Evolutionary conservation across 768 basidiomycete species (phyloP).

Genomic region (Crepidotus variabilis): DNA sequence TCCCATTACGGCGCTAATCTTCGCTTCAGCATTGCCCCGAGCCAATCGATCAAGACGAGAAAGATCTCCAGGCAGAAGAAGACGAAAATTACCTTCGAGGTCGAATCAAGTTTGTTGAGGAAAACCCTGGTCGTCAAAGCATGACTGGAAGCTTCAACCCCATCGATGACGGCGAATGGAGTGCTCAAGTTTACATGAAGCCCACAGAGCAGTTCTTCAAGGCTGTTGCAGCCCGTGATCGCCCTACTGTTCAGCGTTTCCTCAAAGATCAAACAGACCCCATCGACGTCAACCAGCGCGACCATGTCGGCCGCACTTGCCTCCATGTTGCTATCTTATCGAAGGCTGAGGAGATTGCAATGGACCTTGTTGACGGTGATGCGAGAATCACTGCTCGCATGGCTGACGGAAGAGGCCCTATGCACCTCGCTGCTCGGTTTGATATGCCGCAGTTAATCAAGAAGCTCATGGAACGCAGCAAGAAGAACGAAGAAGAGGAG

Average conservation of each 20-base stretch:
- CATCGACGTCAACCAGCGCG: slow-evolving; percentile 48
- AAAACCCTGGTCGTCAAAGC: slow-evolving; percentile 58
- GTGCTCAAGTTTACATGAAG: slow-evolving; percentile 56
- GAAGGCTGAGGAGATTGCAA: slow-evolving; percentile 41
- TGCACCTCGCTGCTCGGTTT: slow-evolving; percentile 55
- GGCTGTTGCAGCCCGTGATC: slow-evolving; percentile 48
- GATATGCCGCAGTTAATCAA: slow-evolving; percentile 36
- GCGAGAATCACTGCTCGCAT: slow-evolving; percentile 53
- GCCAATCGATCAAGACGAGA: slow-evolving; percentile 54
- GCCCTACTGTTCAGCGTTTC: slow-evolving; percentile 31
- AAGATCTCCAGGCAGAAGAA: slow-evolving; percentile 46
- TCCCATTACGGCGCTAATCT: background rate
- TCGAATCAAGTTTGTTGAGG: slow-evolving; percentile 51
- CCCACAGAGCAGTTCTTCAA: slow-evolving; percentile 50
- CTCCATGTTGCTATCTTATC: slow-evolving; percentile 56
- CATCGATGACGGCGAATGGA: slow-evolving; percentile 66
- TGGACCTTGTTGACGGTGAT: slow-evolving; percentile 50
- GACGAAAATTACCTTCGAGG: slow-evolving; percentile 52
- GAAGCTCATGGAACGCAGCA: slow-evolving; percentile 51
- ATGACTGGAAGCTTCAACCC: slow-evolving; percentile 65
- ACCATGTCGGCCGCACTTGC: slow-evolving; percentile 58
- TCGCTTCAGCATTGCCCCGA: slow-evolving; percentile 46
- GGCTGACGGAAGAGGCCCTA: slow-evolving; percentile 50
- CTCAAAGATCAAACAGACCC: slow-evolving; percentile 27
- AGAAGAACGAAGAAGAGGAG: slow-evolving; percentile 29